These are phyloP conservation scores for Rugosomyces carneus DNA, from an alignment of 1,284 basidiomycete species.

Conservation along the genomic window DNA sequence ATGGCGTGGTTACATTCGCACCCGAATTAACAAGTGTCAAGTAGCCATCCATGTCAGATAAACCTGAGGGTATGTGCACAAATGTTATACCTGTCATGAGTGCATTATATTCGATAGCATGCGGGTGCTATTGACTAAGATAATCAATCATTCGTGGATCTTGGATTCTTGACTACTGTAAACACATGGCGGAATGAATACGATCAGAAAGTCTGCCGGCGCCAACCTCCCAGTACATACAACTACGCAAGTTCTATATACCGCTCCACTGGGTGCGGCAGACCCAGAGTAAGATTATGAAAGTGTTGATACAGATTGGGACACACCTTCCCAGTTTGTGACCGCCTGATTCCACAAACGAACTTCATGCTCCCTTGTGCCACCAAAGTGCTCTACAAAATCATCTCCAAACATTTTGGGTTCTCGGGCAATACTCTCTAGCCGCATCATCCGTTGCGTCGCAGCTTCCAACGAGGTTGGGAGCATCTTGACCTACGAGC, in stretches of 20 bases:
- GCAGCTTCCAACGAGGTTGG: constrained; percentile 77
- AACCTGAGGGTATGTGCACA: background rate
- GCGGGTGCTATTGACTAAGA: background rate
- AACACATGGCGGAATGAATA: background rate
- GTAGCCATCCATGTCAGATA: background rate
- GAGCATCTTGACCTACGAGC: constrained; percentile 57
- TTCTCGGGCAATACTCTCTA: constrained; percentile 78
- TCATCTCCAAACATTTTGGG: constrained; percentile 70
- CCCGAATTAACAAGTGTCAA: constrained; percentile 13
- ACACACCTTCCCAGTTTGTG: constrained; percentile 88
- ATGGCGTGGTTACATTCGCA: constrained; percentile 33
- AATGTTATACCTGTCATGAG: background rate
- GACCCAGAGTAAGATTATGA: constrained; percentile 1
- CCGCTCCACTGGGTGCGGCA: constrained; percentile 57
- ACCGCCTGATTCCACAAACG: constrained; percentile 84
- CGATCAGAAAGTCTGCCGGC: background rate
- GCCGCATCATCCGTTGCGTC: constrained; percentile 72
- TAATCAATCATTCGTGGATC: background rate
- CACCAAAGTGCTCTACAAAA: constrained; percentile 92
- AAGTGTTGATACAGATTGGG: background rate
- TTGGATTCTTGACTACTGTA: background rate
- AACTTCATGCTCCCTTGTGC: constrained; percentile 87
- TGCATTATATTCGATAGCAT: background rate
- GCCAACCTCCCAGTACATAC: background rate
- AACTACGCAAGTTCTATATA: constrained; percentile 73